Base-by-base conservation (phyloP, 495 filamentous ascomycete species). In the Penicillium chermesinum region DNA sequence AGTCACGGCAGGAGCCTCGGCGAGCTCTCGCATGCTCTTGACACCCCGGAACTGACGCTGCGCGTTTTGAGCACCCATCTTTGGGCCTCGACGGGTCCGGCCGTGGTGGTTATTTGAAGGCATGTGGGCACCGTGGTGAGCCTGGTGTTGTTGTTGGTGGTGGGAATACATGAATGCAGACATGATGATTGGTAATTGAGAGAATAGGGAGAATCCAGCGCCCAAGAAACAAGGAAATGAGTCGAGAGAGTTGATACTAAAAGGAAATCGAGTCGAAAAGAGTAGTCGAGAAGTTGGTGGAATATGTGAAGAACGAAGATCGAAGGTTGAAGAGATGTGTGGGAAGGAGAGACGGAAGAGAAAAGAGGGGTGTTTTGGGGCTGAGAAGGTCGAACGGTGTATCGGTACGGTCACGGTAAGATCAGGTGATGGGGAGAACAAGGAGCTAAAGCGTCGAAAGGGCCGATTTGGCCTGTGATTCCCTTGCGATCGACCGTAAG, bases 11-110 rank as follows among this genome's bases (percentile, higher is more conserved):
- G 83, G 81, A 38, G 83, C 76, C 60, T 96, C 90, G 57, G 84
- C 86, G 44, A 91, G 69, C 66, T 97, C 94, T 68, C 93, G 89
- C 79, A 89, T 89, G 58, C 83, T 91, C 62, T 87, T 78, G 22
- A 87, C 81, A 43, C 81, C 84, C 43, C 85, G 86, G 66, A 88
- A 89, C 65, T 91, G 89, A 67, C 88, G 85, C 59, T 94, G 88
- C 32, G 84, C 72, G 68, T 90, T 87, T 54, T 91, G 88, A 41
- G 86, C 77, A 38, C 86, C 80, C 55, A 93, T 74, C 61, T 91
- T 81, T 47, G 91, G 89, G 41, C 84, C 89, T 69, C 93, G 82
- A 59, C 94, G 85, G 58, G 89, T 89, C 53, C 91, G 87, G 50
- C 87, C 84, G 71, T 94, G 88, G 67, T 93, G 86, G 65, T 78